Base-by-base conservation (phyloP, 2,329 filamentous ascomycete species). In the Monosporascus ibericus region DNA sequence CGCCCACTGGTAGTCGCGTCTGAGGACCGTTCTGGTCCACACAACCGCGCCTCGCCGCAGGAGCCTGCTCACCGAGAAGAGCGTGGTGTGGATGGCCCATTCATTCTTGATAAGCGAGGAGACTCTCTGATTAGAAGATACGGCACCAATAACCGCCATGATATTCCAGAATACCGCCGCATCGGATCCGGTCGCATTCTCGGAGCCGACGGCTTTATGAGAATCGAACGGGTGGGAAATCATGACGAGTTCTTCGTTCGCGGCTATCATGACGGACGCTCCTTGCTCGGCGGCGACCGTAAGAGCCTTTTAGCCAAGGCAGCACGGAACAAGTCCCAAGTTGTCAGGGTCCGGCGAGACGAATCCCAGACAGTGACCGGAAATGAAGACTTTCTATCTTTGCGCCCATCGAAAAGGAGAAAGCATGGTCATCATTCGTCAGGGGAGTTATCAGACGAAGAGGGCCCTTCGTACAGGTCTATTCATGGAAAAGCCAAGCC, bases 91-190 rank as follows among this genome's bases (percentile, higher is more conserved):
- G 48, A 60, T 55, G 65, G 63, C 39, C 64, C 78, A 3, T 92
- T 82, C 65, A 61, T 82, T 44, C 63, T 88, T 49, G 92, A 97
- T 68, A 82, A 75, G 42, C 84, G 83, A 63, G 92, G 92, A 0
- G 92, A 97, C 62, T 74, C 78, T 5, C 78, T 90, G 47, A 90
- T 94, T 58, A 68, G 87, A 44, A 79, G 79, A 25, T 96, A 92
- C 66, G 89, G 88, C 2, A 79, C 81, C 27, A 77, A 88, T 39
- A 84, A 96, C 65, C 82, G 81, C 37, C 88, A 87, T 58, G 80
- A 79, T 50, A 72, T 95, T 11, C 90, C 91, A 0, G 62, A 70
- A 2, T 96, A 95, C 65, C 78, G 78, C 55, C 84, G 90, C 6
- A 73, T 74, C 55, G 88, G 90, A 15, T 74, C 75, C 51, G 90